Evolutionary conservation across 164 flowering plant genomes (phyloP), one percentile per base, ranked within the genome.

Genomic region (Tetrastigma voinierianum): DNA sequence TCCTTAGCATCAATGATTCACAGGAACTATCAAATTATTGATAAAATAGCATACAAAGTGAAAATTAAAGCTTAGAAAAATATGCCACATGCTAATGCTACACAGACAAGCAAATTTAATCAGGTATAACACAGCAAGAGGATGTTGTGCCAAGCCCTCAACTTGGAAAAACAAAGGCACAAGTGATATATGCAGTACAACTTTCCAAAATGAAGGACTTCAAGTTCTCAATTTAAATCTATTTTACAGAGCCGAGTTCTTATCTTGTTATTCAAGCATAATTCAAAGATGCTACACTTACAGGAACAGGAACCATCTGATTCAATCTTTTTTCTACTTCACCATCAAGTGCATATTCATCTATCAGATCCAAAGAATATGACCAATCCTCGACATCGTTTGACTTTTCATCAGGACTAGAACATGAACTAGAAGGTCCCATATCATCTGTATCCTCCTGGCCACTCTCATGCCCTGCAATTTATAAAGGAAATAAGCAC

Each of bases 271-370:
- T n/a, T 14, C 16, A 49, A 49, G 16, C n/a, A n/a, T 15, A 5
- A 49, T n/a, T 13, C 51, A 62, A 47, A 62, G 11, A 45, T 56
- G 68, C 24, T n/a, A n/a, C 55, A 79, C 93, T 84, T 82, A 90
- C 96, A 70, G 96, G 96, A 71, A 87, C 67, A 55, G 90, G 78
- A 73, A 80, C 71, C 90, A 88, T 84, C 72, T 88, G 92, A 71
- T 84, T 81, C 71, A 90, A 82, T 75, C 90, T 87, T 80, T 86
- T 88, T 49, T 89, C 89, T 17, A 90, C 87, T 86, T 90, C 94
- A 10, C 90, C 92, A 70, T 90, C 90, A 49, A 84, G 70, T 19
- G 74, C 72, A 70, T 77, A 79, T 60, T 87, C 96, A 79, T 87
- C 94, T 2, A 80, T 72, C 67, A 82, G 69, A 61, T 84, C 90